These are phyloP conservation scores for Umbelopsis sp. DNA, from an alignment of 192 early-diverging fungal genomes.

Conservation along the genomic window DNA sequence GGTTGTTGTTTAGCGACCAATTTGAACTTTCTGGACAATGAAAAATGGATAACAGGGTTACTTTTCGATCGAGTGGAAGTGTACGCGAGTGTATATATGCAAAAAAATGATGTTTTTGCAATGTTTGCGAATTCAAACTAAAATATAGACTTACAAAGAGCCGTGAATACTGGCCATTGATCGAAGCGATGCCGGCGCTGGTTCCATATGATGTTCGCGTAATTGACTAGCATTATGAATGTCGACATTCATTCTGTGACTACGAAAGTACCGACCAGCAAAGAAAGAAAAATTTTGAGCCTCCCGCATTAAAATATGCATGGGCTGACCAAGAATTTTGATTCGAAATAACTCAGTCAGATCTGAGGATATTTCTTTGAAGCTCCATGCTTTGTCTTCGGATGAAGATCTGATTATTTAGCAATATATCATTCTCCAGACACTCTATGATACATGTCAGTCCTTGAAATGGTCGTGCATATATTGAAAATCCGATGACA, in stretches of 20 bases:
- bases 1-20: conserved; percentile 82
- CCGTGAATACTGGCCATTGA: not conserved
- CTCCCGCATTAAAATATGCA: too few relatives aligned
- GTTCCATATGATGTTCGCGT: not conserved
- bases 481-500: too few relatives aligned
- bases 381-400: too few relatives aligned
- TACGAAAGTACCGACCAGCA: not conserved
- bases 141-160: not conserved
- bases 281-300: too few relatives aligned
- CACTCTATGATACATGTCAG: too few relatives aligned
- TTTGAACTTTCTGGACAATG: conserved; percentile 37
- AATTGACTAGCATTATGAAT: not conserved
- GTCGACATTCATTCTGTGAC: not conserved
- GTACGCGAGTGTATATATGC: not conserved
- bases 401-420: too few relatives aligned
- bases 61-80: not conserved
- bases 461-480: too few relatives aligned
- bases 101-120: not conserved
- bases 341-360: too few relatives aligned
- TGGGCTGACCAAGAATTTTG: too few relatives aligned
- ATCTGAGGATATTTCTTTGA: too few relatives aligned
- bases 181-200: not conserved
- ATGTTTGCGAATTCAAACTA: not conserved
- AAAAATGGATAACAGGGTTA: not conserved
- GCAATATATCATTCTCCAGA: too few relatives aligned